These are phyloP conservation scores for Huiozyma naganishii DNA, from an alignment of 805 yeast genomes.

Conservation along the genomic window DNA sequence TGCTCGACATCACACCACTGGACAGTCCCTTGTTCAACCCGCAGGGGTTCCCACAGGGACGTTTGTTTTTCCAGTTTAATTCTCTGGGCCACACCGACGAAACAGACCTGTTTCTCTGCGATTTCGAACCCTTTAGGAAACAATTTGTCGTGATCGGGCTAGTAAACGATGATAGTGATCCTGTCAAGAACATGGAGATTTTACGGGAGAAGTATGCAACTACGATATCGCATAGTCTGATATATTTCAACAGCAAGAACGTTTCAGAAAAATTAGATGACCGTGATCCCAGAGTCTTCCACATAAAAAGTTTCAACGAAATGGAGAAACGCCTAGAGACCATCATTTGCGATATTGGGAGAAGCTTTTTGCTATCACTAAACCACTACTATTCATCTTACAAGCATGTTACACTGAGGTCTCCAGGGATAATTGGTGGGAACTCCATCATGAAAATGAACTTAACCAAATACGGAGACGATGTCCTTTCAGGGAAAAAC, in stretches of 20 bases:
- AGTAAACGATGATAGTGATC: conserved; percentile 19
- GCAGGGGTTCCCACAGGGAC: conserved; percentile 72
- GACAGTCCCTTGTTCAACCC: conserved; percentile 61
- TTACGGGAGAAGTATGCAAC: conserved; percentile 29
- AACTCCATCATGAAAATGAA: conserved; percentile 32
- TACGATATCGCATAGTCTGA: conserved; percentile 22
- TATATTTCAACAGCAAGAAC: conserved; percentile 8
- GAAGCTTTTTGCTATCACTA: conserved; percentile 50
- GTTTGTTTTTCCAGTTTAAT: conserved; percentile 49
- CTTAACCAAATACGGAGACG: conserved; percentile 20
- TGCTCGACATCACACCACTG: conserved; percentile 66
- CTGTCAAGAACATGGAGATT: conserved; percentile 23
- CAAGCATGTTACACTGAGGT: conserved; percentile 68
- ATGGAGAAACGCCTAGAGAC: conserved; percentile 39
- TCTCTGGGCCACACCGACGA: conserved; percentile 33
- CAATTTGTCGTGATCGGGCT: conserved; percentile 53
- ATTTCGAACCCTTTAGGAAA: conserved; percentile 83
- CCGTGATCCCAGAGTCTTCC: background rate
- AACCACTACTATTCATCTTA: conserved; percentile 64
- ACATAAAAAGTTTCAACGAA: background rate
- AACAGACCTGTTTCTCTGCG: conserved; percentile 62
- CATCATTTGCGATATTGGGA: conserved; percentile 60
- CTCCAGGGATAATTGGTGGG: conserved; percentile 60
- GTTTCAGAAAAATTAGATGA: conserved; percentile 1
- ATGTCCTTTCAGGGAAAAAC: conserved; percentile 1